Evolutionary conservation across 306 rosid genomes (phyloP), one percentile per base, ranked within the genome.

Genomic region (Biancaea sappan): DNA sequence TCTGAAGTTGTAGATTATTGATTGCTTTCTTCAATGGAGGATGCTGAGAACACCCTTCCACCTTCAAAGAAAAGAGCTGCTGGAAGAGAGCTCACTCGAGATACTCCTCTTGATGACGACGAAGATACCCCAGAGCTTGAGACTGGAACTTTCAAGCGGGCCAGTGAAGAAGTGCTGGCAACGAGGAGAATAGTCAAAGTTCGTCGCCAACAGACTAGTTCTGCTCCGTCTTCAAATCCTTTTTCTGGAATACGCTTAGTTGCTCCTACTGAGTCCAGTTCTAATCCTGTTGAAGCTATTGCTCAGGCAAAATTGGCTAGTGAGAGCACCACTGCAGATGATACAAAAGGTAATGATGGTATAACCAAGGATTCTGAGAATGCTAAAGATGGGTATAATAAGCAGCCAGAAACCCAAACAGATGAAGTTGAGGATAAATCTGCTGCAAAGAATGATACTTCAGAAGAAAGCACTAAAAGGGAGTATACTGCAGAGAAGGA

Each of bases 51-150:
- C 80, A 78, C 82, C 59, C 73, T 80, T 77, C 91, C 84, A 74
- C 69, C 92, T 44, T 79, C 97, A 64, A 94, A 91, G 93, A 94
- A 94, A 88, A 89, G 98, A 67, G 89, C 92, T 80, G 97, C 98
- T 41, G 96, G 94, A 78, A 84, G 91, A 86, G 96, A 91, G 81
- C 88, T 94, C 57, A 85, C 90, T 48, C 84, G 86, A 28, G 98
- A 94, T 78, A 87, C 94, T 73, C 89, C 94, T 77, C 77, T 91
- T 50, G 96, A 94, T 54, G 96, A 91, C n/a, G 97, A 88, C 37
- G 98, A 89, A 64, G 96, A 89, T 72, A 18, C 35, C 47, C 46
- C 88, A 34, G 97, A 85, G 24, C 85, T 46, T 78, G 92, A 88
- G 71, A 21, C 82, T 50, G 97, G 97, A 75, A 89, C 96, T 67